Evolutionary conservation across 2,329 filamentous ascomycete genomes (phyloP).

Genomic region (Colletotrichum endophyticum): DNA sequence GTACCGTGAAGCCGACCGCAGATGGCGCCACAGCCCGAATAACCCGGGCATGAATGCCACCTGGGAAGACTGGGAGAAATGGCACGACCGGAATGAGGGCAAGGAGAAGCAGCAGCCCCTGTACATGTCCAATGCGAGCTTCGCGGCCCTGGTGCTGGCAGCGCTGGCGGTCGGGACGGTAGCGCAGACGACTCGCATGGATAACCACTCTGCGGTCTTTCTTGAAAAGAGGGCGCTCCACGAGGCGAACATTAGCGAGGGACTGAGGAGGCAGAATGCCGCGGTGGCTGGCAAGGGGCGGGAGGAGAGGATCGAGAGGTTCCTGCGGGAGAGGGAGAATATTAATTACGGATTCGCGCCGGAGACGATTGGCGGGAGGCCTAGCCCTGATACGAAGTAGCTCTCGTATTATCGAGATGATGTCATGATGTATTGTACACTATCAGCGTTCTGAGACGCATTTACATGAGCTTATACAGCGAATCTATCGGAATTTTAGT

Average conservation of each 20-base stretch:
- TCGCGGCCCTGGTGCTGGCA: conserved; percentile 73
- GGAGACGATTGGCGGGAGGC: neutral
- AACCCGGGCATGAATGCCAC: conserved; percentile 77
- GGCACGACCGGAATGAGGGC: conserved; percentile 63
- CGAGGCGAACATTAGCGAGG: conserved; percentile 67
- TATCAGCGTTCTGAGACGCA: neutral
- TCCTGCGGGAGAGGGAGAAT: conserved; percentile 74
- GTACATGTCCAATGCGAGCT: conserved; percentile 80
- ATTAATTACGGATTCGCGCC: conserved; percentile 36
- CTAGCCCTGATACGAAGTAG: neutral
- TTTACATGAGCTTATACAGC: neutral
- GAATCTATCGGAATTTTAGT: neutral
- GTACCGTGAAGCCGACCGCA: conserved; percentile 44
- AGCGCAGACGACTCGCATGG: conserved; percentile 74
- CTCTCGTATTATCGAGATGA: conserved; percentile 1
- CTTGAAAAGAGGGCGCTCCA: conserved; percentile 72
- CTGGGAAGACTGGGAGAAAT: conserved; percentile 97
- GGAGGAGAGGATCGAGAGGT: conserved; percentile 76
- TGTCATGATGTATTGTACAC: conserved; percentile 13
- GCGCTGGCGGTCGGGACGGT: conserved; percentile 70
- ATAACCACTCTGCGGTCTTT: conserved; percentile 63
- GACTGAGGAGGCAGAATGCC: conserved; percentile 58
- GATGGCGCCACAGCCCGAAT: conserved; percentile 54
- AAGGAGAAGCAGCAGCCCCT: conserved; percentile 55
- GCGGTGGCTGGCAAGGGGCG: conserved; percentile 57